Evolutionary conservation across 257 asterid genomes (phyloP).

Genomic region (Paulownia fortunei): DNA sequence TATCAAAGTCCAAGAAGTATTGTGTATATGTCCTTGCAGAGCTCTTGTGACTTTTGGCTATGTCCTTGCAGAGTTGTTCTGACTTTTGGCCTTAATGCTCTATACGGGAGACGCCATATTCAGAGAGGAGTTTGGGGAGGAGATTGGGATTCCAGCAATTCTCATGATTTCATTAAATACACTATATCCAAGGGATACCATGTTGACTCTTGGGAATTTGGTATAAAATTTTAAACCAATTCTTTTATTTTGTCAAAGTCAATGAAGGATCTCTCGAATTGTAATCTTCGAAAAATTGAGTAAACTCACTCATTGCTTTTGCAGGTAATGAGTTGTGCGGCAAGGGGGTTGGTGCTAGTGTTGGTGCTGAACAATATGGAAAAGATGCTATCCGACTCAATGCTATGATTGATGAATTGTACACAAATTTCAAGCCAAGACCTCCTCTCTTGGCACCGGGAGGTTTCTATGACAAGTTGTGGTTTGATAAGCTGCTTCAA

Average conservation of each 20-base stretch:
- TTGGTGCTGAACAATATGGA: constrained; percentile 73
- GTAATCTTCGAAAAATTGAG: constrained; percentile 11
- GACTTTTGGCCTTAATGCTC: constrained; percentile 92
- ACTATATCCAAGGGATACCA: constrained; percentile 74
- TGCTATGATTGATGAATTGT: constrained; percentile 55
- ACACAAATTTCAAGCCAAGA: constrained; percentile 40
- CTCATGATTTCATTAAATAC: constrained; percentile 72
- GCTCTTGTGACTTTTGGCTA: neutral
- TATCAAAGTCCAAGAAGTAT: neutral
- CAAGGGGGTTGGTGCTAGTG: constrained; percentile 84
- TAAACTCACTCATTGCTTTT: constrained; percentile 23
- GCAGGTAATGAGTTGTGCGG: constrained; percentile 95
- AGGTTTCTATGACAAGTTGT: constrained; percentile 85
- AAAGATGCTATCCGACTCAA: constrained; percentile 63
- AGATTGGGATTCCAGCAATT: constrained; percentile 78
- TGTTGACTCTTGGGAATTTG: constrained; percentile 93
- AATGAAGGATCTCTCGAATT: neutral
- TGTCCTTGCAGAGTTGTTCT: constrained; percentile 61
- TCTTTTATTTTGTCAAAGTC: constrained; percentile 14
- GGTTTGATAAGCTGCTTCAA: constrained; percentile 74
- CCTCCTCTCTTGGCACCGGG: constrained; percentile 86
- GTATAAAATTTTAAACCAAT: constrained; percentile 40
- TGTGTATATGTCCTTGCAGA: neutral
- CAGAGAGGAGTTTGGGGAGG: constrained; percentile 66
- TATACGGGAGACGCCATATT: constrained; percentile 71